These are phyloP conservation scores for Fraxinus cuspidata DNA, from an alignment of 257 asterid genomes.

Conservation along the genomic window DNA sequence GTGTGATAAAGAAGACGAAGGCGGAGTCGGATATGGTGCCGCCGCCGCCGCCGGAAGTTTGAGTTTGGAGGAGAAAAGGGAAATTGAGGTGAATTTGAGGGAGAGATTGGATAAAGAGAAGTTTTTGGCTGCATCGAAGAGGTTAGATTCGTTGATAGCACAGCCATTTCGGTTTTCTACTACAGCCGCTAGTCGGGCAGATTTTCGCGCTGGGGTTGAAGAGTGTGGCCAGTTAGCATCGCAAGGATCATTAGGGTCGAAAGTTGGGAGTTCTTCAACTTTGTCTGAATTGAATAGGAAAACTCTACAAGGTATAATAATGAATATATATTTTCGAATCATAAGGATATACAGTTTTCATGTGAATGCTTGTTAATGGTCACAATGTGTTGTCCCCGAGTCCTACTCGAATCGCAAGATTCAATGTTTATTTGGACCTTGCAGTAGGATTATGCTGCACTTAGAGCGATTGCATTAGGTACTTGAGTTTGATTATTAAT, in stretches of 20 bases:
- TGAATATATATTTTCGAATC: background rate
- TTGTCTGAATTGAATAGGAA: slow-evolving; percentile 67
- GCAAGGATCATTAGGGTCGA: slow-evolving; percentile 63
- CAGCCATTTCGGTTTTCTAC: slow-evolving; percentile 34
- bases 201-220: slow-evolving; percentile 42
- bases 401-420: too few species aligned
- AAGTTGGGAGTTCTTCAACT: slow-evolving; percentile 70
- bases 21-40: slow-evolving; percentile 12
- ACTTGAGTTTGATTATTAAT: too few species aligned
- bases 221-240: slow-evolving; percentile 36
- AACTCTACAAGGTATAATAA: slow-evolving; percentile 58
- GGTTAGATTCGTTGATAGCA: slow-evolving; percentile 27
- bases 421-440: too few species aligned
- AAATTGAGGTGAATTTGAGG: slow-evolving; percentile 60
- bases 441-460: too few species aligned
- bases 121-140: slow-evolving; percentile 42
- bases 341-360: too few species aligned
- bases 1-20: slow-evolving; percentile 41
- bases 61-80: slow-evolving; percentile 59
- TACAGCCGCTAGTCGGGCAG: slow-evolving; percentile 30
- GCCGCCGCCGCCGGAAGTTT: background rate
- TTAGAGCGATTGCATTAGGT: too few species aligned
- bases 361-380: too few species aligned
- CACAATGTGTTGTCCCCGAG: too few species aligned
- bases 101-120: slow-evolving; percentile 60